These are phyloP conservation scores for Talaromyces sp. DNA, from an alignment of 2,329 filamentous ascomycete genomes.

Conservation along the genomic window DNA sequence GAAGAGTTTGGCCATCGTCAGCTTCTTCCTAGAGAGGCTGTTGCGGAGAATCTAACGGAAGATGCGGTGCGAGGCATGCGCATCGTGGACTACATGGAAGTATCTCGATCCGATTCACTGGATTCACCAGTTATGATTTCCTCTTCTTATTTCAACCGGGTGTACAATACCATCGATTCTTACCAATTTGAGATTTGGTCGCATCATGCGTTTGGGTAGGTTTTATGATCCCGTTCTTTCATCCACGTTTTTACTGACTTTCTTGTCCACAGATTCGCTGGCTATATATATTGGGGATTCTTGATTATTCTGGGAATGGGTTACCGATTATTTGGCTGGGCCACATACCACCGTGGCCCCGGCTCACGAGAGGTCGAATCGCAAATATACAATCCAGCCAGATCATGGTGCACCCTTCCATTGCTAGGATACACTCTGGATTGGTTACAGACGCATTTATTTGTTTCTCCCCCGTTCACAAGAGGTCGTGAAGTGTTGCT, in stretches of 20 bases:
- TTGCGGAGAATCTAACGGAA: conserved; percentile 37
- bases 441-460: conserved; percentile 43
- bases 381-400: conserved; percentile 5
- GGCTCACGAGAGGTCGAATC: not conserved
- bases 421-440: conserved; percentile 19
- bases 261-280: conserved; percentile 19
- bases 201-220: conserved; percentile 44
- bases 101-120: conserved; percentile 22
- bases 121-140: conserved; percentile 37
- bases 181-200: conserved; percentile 38
- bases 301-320: conserved; percentile 40
- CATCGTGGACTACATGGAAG: conserved; percentile 34
- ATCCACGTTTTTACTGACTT: not conserved
- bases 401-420: not conserved
- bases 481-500: conserved; percentile 46
- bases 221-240: not conserved
- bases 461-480: conserved; percentile 47
- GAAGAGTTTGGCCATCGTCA: conserved; percentile 29
- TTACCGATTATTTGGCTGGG: conserved; percentile 30
- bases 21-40: conserved; percentile 29
- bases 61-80: conserved; percentile 38
- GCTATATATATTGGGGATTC: conserved; percentile 46
- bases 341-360: conserved; percentile 18
- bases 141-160: conserved; percentile 28
- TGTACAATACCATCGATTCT: conserved; percentile 38